A percentile compares a stretch with the other conserved stretches of the same genome.
These are phyloP conservation scores for Ammopiptanthus mongolicus DNA, from an alignment of 306 rosid genomes.

Conservation along the genomic window DNA sequence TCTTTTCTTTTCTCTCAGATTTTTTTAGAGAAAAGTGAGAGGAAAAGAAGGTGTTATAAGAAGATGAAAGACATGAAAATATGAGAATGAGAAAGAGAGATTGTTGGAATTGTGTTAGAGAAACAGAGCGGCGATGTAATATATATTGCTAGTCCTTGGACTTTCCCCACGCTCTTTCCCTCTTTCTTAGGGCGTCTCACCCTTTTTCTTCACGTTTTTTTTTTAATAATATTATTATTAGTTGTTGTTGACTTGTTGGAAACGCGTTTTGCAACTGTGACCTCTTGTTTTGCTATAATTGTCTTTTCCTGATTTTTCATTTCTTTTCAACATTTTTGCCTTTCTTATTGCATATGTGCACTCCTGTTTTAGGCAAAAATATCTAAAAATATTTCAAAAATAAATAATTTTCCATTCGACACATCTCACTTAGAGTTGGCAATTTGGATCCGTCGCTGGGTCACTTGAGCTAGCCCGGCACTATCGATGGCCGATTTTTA, in stretches of 20 bases:
- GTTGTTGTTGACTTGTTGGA: not conserved
- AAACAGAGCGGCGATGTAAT: not conserved
- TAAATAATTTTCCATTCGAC: too few relatives aligned
- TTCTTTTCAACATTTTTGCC: too few relatives aligned
- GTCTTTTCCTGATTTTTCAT: not conserved
- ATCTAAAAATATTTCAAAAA: too few relatives aligned
- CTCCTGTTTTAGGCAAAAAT: too few relatives aligned
- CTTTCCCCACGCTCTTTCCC: not conserved
- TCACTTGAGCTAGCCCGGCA: too few relatives aligned
- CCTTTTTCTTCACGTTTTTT: not conserved
- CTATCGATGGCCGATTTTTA: too few relatives aligned
- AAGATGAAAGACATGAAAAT: not conserved
- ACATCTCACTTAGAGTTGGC: too few relatives aligned
- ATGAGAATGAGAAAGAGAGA: not conserved
- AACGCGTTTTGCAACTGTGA: not conserved
- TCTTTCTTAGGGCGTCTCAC: not conserved
- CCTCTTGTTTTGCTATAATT: not conserved
- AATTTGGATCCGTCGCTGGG: too few relatives aligned
- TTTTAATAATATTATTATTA: not conserved
- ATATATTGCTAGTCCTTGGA: not conserved
- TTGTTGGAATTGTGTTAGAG: not conserved
- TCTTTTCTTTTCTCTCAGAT: not conserved
- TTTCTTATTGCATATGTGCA: too few relatives aligned
- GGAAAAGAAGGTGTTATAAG: not conserved
- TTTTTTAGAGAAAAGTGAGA: not conserved